Base-by-base conservation (phyloP, 1,284 basidiomycete species). In the Ustilago loliicola region DNA sequence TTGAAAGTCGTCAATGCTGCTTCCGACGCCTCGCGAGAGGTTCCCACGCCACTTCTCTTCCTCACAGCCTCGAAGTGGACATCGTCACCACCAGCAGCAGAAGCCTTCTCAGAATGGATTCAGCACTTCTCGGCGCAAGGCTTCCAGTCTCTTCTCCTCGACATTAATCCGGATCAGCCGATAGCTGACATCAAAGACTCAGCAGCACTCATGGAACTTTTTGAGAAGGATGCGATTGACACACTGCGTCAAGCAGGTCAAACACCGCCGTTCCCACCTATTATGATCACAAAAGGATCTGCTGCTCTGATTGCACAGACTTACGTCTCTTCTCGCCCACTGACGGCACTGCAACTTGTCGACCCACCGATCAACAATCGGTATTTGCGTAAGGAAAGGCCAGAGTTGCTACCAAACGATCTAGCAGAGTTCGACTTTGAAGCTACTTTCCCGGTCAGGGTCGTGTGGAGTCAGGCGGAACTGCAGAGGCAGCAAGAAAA, bases 11-110 rank as follows among this genome's bases (percentile, higher is more conserved):
- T 78, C 1, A 36, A 57, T 1, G 53, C 75, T 0, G 64, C 71
- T 2, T 17, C 66, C 1, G 56, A 61, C 3, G 76, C 76, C 25
- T 1, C 45, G 10, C 63, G 83, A 34, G 80, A 84, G 61, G 83
- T 83, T 30, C 83, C 83, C 21, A 84, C 82, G 51, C 83, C 83
- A 13, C 63, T 84, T 13, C 63, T 84, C 58, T 81, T 84, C 36
- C 67, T 84, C 58, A 75, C 82, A 6, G 73, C 82, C 27, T 77
- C 80, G 1, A 63, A 64, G 42, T 83, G 82, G 82, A 75, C 80
- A 8, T 67, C 65, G 0, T 67, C 60, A 0, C 21, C 61, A 3
- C 55, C 70, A 4, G 78, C 78, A 3, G 21, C 53, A 2, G 53
- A 69, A 64, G 71, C 66, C 1, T 80, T 73, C 21, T 29, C 64